Percentiles rank a stretch among this genome's conserved stretches.
These are phyloP conservation scores for Xylaria intraflava DNA, from an alignment of 495 filamentous ascomycete species.

Conservation along the genomic window DNA sequence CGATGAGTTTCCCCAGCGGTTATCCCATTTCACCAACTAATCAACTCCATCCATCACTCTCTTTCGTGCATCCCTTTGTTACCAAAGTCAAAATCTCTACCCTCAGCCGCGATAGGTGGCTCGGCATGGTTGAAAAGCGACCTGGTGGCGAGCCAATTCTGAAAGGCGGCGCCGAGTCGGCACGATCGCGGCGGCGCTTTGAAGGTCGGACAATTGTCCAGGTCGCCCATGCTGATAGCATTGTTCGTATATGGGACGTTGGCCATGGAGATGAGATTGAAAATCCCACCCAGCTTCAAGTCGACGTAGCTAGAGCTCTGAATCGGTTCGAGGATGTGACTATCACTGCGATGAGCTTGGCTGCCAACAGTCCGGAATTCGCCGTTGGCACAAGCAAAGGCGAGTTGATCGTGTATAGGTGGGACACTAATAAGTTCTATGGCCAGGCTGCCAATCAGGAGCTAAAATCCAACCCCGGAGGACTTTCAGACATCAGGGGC, in stretches of 20 bases:
- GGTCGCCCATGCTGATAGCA: conserved; percentile 81
- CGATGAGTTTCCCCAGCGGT: conserved; percentile 84
- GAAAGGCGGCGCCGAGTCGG: conserved; percentile 65
- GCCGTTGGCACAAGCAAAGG: conserved; percentile 74
- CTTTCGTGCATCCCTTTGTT: conserved; percentile 82
- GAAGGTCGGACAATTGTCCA: conserved; percentile 75
- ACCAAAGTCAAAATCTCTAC: conserved; percentile 58
- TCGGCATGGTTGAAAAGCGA: conserved; percentile 75
- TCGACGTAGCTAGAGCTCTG: conserved; percentile 79
- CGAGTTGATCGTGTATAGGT: conserved; percentile 81
- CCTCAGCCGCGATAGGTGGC: conserved; percentile 72
- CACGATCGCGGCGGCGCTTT: conserved; percentile 61
- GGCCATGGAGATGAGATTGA: conserved; percentile 90
- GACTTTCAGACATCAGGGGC: conserved; percentile 63
- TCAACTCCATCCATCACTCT: conserved; percentile 75
- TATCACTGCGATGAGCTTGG: conserved; percentile 67
- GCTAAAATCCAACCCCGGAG: conserved; percentile 45
- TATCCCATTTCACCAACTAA: conserved; percentile 87
- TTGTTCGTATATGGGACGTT: conserved; percentile 79
- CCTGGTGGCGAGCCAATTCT: conserved; percentile 66
- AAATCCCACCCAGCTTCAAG: conserved; percentile 72
- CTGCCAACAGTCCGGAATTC: conserved; percentile 72
- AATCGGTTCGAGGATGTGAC: conserved; percentile 71
- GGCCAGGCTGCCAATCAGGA: conserved; percentile 45
- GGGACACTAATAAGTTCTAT: conserved; percentile 67